These are phyloP conservation scores for Citrullus amarus DNA, from an alignment of 306 rosid genomes.

Conservation along the genomic window DNA sequence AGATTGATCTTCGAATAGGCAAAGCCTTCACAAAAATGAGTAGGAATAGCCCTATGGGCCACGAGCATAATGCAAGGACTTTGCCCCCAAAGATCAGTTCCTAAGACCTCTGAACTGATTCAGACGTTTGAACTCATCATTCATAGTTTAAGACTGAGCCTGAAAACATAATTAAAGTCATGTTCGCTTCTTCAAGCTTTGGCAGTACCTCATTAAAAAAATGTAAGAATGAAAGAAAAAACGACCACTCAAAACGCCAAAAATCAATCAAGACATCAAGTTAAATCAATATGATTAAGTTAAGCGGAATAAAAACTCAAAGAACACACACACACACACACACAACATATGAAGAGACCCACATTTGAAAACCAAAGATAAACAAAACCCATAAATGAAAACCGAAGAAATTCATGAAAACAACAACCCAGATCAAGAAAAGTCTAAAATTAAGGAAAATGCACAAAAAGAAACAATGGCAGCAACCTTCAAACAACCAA, in stretches of 20 bases:
- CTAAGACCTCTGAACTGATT: not conserved
- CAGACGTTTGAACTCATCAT: not conserved
- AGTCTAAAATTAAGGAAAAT: not conserved
- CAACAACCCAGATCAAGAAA: constrained; percentile 1
- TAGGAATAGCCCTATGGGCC: not conserved
- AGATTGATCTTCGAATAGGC: not conserved
- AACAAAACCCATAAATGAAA: not conserved
- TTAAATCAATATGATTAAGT: not conserved
- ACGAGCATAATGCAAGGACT: not conserved
- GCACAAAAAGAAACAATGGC: not conserved
- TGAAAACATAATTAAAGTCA: not conserved
- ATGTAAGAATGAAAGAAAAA: not conserved
- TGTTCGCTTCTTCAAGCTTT: not conserved
- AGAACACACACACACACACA: too few species aligned
- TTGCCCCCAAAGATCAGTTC: not conserved
- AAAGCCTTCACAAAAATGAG: not conserved
- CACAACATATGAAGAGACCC: not conserved
- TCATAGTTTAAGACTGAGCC: not conserved
- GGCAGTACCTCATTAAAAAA: not conserved
- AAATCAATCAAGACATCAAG: not conserved
- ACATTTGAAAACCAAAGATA: not conserved
- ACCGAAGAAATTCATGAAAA: not conserved
- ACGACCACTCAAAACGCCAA: not conserved
- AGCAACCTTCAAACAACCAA: not conserved
- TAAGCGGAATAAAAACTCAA: not conserved